Percentiles rank a stretch among this genome's conserved stretches.
Evolutionary conservation across 371 early-diverging fungal species (phyloP).

Genomic region (Smittium culicis): DNA sequence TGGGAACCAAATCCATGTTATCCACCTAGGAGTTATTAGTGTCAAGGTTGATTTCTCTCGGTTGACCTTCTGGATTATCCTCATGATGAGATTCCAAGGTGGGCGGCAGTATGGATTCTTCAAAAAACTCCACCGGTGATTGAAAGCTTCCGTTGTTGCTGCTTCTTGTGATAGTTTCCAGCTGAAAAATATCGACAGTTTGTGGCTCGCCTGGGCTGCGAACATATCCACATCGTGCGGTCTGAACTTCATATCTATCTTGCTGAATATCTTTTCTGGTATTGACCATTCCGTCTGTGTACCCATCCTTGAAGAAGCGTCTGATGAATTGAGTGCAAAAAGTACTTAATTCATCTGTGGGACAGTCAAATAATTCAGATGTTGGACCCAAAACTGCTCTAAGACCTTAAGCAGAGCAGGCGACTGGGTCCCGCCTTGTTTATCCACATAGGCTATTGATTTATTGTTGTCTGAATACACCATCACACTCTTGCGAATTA

Average conservation of each 20-base stretch:
- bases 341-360: neutral
- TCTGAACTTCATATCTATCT: neutral
- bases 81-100: neutral
- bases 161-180: neutral
- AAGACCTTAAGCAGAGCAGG: neutral
- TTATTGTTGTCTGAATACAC: slow-evolving; percentile 4
- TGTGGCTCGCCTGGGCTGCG: neutral
- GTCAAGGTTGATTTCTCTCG: neutral
- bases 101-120: neutral
- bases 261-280: neutral
- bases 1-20: neutral
- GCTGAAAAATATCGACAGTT: neutral
- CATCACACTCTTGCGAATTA: neutral
- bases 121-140: neutral
- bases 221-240: neutral
- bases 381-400: neutral
- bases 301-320: neutral
- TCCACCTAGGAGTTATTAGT: neutral
- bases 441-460: neutral
- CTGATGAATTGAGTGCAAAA: neutral
- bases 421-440: neutral
- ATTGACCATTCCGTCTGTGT: neutral
- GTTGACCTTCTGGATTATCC: neutral
- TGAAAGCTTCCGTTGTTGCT: neutral
- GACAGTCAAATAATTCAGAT: neutral